phyloP scores from a whole-genome alignment of 2,329 filamentous ascomycete species.

The Elsinoe perseae region DNA sequence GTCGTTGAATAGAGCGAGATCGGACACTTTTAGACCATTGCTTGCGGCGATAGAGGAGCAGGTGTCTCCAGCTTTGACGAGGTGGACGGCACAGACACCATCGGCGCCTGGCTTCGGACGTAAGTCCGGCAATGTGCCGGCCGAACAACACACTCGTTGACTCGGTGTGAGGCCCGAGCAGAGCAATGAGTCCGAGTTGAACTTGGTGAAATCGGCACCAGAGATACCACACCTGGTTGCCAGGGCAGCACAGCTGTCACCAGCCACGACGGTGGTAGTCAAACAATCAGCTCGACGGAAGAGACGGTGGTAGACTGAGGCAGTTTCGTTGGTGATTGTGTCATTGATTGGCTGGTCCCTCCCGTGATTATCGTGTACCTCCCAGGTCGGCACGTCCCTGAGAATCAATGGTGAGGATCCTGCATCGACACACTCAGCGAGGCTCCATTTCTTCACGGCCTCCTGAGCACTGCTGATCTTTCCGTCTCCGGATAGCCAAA shows the following conservation, averaged over 20 bases:
- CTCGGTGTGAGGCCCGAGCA: neutral
- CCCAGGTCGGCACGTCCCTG: too few relatives aligned
- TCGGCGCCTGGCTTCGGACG: constrained; percentile 30
- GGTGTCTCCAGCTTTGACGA: constrained; percentile 29
- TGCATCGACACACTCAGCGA: too few relatives aligned
- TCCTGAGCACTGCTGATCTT: too few relatives aligned
- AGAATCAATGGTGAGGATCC: too few relatives aligned
- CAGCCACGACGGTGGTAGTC: neutral
- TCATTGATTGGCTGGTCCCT: too few relatives aligned
- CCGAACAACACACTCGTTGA: constrained; percentile 19
- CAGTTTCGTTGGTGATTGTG: too few relatives aligned
- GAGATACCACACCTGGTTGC: neutral
- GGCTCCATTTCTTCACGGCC: too few relatives aligned
- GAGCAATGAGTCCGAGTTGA: neutral
- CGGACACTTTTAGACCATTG: constrained; percentile 30
- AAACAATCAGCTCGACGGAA: neutral
- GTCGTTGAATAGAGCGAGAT: constrained; percentile 36
- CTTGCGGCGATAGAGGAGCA: constrained; percentile 31
- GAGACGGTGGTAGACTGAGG: too few relatives aligned
- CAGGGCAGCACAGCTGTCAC: neutral
- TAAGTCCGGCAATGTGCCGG: constrained; percentile 20
- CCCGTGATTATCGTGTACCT: too few relatives aligned
- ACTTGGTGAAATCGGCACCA: neutral
- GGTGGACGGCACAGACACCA: constrained; percentile 35
- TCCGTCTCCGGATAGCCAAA: too few relatives aligned